Base-by-base conservation (phyloP, 176 grass and related monocot genomes). In the Bothriochloa decipiens region DNA sequence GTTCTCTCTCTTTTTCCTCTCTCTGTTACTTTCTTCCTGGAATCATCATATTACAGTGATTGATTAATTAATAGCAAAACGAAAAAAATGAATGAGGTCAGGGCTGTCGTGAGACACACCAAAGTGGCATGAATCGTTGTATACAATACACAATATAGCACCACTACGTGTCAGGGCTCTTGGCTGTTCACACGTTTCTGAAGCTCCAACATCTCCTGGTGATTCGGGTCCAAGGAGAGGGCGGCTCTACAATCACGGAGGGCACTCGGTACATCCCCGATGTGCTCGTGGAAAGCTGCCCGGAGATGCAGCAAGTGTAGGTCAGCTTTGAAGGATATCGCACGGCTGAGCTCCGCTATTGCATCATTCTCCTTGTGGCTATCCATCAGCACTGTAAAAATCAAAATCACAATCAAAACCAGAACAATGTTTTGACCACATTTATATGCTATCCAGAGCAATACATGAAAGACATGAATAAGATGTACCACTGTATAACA, bases 121-220 rank as follows among this genome's bases (percentile, higher is more conserved):
- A 82, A 76, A 13, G 53, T 66, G 68, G 68, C 47, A 52, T 55
- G 65, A 84, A 80, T 74, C 33, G 14, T 65, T 41, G 82, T 50
- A 81, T 77, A 71, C 28, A 85, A 49, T 33, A 74, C 50, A 71
- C 70, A 67, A 78, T 46, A 76, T 55, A 32, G 43, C 86, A 72
- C 82, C 83, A 81, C 33, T 60, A 37, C 57, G 68, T 10, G 74
- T 89, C 66, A 97, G 61, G 84, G 88, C 50, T 97, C 95, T 90
- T 93, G 95, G 84, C 80, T 97, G 88, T 95, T 86, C 66, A 97
- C 92, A 3, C 95, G 88, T 84, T 90, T 92, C 70, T 91, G 95
- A 88, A 97, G 92, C 76, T 97, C 95, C 3, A 97, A 76, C 90
- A 97, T 97, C 65, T 97, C 95, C 81, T 95, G 95, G 79, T 94